Evolutionary conservation across 2,329 filamentous ascomycete species (phyloP), one percentile per base, ranked within the genome.

Genomic region (Sarocladiaceae sp.): DNA sequence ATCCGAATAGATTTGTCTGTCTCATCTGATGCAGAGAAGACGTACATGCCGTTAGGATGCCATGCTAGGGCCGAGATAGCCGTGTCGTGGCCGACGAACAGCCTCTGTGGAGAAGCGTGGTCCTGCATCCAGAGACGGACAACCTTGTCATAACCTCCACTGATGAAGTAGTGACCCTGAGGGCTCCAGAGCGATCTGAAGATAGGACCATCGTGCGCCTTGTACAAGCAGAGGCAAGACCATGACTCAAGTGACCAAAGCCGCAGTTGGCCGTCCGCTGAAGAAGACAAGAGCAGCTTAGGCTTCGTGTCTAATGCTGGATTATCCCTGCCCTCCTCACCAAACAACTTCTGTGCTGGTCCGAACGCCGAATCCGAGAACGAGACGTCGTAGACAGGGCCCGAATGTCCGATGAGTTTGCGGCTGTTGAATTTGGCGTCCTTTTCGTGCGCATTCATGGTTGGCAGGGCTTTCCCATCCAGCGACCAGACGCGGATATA

Each of bases 401-500:
- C 94, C 1, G 91, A 88, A 65, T 99, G 94, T 1, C 94, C 94
- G 54, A 97, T 88, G 0, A 97, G 64, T 79, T 91, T 70, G 76
- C 70, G 83, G 78, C 70, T 86, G 72, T 69, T 83, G 60, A 74
- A 81, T 68, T 81, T 81, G 55, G 77, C 64, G 35, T 82, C 78
- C 53, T 84, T 80, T 57, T 82, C 80, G 12, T 76, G 72, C 0
- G 74, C 66, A 40, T 84, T 78, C 47, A 83, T 80, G 13, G 88
- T 87, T 42, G 82, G 82, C 12, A 99, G 81, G 3, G 89, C 81
- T 56, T 87, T 88, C 57, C 93, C 94, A 61, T 96, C 89, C 36
- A 97, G 75, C 35, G 88, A 88, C 91, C 93, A 99, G 12, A 99
- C 82, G 15, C 93, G 88, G 60, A 99, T 96, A 65, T 97, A 97